Base-by-base conservation (phyloP, 495 filamentous ascomycete genomes). In the Daldinia decipiens region DNA sequence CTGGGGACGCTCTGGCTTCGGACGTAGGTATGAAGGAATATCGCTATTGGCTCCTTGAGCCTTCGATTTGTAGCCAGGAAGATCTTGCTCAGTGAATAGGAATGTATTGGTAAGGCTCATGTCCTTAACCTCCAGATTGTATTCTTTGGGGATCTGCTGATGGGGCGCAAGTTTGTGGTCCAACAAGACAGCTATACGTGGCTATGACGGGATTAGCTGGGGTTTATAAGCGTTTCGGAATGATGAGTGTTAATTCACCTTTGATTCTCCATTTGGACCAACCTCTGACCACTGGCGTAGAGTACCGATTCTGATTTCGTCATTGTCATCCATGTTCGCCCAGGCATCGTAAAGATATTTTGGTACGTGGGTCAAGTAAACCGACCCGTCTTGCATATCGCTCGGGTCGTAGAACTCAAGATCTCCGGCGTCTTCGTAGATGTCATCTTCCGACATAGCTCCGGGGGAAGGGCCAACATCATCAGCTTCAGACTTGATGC, bases 31-130 rank as follows among this genome's bases (percentile, higher is more conserved):
- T 12, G 80, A 76, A 36, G 84, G 86, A 61, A 86, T 85, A 61
- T 84, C 84, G 62, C 81, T 55, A 82, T 85, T 72, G 78, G 80
- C 70, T 77, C 81, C 73, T 81, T 85, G 77, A 80, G 65, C 82
- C 74, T 86, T 89, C 15, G 85, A 84, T 64, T 89, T 88, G 74
- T 89, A 93, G 29, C 92, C 92, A 1, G 93, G 91, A 24, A 96
- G 85, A 76, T 98, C 92, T 77, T 95, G 93, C 79, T 98, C 94
- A 15, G 90, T 91, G 74, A 98, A 98, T 43, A 98, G 80, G 75
- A 88, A 97, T 7, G 92, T 95, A 75, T 98, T 99, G 75, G 87
- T 80, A 54, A 89, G 79, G 69, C 87, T 76, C 73, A 82, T 70
- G 73, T 87, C 90, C 62, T 83, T 89, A 64, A 91, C 74, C 13